Evolutionary conservation across 805 yeast species (phyloP).

Genomic region (Hemisphaericaspora nanyangensis): DNA sequence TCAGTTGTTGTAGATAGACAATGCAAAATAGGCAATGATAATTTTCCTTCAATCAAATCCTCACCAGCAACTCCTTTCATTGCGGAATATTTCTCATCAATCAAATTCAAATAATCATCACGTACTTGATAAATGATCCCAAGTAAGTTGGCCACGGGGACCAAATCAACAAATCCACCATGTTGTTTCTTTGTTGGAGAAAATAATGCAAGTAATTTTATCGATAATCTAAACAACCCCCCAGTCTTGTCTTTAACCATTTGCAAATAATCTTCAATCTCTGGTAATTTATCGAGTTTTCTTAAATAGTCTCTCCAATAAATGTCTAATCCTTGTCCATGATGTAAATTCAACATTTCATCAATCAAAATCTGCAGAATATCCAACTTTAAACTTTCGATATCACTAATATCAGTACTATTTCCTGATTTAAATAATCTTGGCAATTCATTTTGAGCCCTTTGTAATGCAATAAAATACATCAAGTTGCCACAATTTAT

Average conservation of each 20-base stretch:
- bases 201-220: slow-evolving; percentile 51
- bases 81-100: slow-evolving; percentile 44
- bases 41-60: slow-evolving; percentile 86
- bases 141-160: slow-evolving; percentile 66
- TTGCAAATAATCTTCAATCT: slow-evolving; percentile 49
- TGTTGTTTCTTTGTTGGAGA: background rate
- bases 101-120: slow-evolving; percentile 78
- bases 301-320: slow-evolving; percentile 70
- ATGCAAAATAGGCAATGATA: slow-evolving; percentile 82
- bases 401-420: slow-evolving; percentile 18
- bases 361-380: slow-evolving; percentile 49
- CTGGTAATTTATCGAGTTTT: slow-evolving; percentile 18
- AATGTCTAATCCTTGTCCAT: slow-evolving; percentile 87
- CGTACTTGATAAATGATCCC: slow-evolving; percentile 83
- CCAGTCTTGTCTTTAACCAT: slow-evolving; percentile 91
- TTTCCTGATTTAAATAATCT: slow-evolving; percentile 8
- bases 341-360: slow-evolving; percentile 76
- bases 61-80: slow-evolving; percentile 74
- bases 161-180: slow-evolving; percentile 2
- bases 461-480: slow-evolving; percentile 68
- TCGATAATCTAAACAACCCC: slow-evolving; percentile 76
- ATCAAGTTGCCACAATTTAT: slow-evolving; percentile 80
- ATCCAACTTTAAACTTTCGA: slow-evolving; percentile 19
- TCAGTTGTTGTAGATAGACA: slow-evolving; percentile 15
- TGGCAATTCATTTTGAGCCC: slow-evolving; percentile 25